Base-by-base conservation (phyloP, 2,329 filamentous ascomycete genomes). In the Metarhizium robertsii region DNA sequence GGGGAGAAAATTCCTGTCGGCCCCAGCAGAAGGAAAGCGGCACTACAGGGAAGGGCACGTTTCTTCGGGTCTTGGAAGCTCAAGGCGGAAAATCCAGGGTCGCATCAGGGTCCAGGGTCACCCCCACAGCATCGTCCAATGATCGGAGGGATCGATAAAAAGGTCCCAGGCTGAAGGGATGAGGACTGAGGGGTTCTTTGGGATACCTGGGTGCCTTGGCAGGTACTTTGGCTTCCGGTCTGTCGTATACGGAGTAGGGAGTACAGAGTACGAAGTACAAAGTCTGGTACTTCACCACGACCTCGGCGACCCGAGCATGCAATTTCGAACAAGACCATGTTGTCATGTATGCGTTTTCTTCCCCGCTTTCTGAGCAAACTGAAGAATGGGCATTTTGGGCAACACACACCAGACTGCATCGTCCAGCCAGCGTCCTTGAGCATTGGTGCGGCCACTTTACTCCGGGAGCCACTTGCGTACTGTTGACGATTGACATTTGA, bases 71-170 rank as follows among this genome's bases (percentile, higher is more conserved):
- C 43, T 43, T 38, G 50, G 45, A 43, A 38, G 43, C 48, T 32
- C 40, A 30, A 40, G 52, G 25, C 50, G 43, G 52, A 54, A 25
- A 53, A 57, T 57, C 58, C 59, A 69, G 65, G 64, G 68, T 66
- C 66, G 60, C 59, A 60, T 58, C 61, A 60, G 58, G 61, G 60
- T 61, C 61, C 55, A 59, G 60, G 61, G 49, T 55, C 52, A 54
- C 5, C 53, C 50, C 36, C 56, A 51, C 13, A 40, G n/a, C 50
- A 54, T 54, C 58, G 54, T 52, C 69, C 69, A 71, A 70, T 72
- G 61, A 71, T 72, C 68, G 68, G 64, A 38, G 49, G 64, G 67
- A 71, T 71, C 65, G 67, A 61, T 51, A 53, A 61, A 48, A 45
- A 46, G 42, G 42, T 18, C 38, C 52, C 56, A 55, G 55, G 59